Conservation (phyloP, 169 alveolate species). For the Eimeria maxima region DNA sequence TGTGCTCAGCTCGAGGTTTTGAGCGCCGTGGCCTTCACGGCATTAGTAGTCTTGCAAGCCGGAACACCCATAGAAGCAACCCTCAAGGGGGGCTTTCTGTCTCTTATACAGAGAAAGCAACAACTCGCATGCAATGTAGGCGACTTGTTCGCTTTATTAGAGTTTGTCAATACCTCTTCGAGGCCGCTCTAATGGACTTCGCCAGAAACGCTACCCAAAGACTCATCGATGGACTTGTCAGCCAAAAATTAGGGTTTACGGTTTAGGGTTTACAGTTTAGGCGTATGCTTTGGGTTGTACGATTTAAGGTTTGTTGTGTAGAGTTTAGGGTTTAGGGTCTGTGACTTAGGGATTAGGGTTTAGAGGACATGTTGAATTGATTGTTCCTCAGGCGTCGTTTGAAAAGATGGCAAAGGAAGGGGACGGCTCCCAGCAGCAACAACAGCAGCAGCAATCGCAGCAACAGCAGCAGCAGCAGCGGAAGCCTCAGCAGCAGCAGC, state of each 20-base stretch:
- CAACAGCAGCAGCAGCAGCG: not conserved
- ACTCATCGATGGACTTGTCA: conserved; percentile 7
- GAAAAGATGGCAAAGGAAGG: conserved; percentile 48
- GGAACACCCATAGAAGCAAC: not conserved
- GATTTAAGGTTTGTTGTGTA: not conserved
- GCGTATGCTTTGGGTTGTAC: not conserved
- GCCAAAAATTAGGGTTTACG: not conserved
- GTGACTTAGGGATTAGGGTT: conserved; percentile 29
- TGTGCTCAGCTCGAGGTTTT: not conserved
- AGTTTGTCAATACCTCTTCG: conserved; percentile 92
- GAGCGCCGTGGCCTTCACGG: conserved; percentile 5
- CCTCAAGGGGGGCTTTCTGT: not conserved
- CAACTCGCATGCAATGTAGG: conserved; percentile 95
- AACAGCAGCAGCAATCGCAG: conserved; percentile 7
- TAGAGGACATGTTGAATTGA: not conserved
- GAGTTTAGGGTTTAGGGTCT: not conserved
- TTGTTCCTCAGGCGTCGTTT: not conserved
- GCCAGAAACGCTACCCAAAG: conserved; percentile 86
- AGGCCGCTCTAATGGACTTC: conserved; percentile 91
- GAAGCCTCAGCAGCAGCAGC: conserved; percentile 64
- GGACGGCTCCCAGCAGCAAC: conserved; percentile 31
- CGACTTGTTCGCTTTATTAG: conserved; percentile 93
- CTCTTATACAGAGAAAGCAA: conserved; percentile 95
- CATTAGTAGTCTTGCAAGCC: not conserved
- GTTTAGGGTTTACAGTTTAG: conserved; percentile 19